Conservation (phyloP, 345 rosid genomes). For the Eucalyptus grandis region DNA sequence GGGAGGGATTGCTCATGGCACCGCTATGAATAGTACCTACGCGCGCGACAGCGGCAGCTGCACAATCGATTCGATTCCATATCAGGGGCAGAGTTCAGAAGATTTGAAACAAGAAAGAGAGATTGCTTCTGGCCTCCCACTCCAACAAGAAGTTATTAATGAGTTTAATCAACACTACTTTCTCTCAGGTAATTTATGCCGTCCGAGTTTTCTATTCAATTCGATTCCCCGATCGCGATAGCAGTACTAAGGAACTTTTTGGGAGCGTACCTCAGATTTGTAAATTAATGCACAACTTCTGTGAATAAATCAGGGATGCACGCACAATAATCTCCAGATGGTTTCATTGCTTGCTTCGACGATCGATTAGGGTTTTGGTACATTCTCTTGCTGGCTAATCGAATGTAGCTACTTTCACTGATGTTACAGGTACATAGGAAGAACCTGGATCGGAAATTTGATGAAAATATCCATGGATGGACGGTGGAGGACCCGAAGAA, state of each 20-base stretch:
- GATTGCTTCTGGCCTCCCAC: not conserved
- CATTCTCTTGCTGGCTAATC: not conserved
- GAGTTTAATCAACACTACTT: conserved; percentile 11
- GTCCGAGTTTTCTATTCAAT: not conserved
- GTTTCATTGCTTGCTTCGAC: not conserved
- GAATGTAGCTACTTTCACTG: not conserved
- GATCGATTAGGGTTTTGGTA: not conserved
- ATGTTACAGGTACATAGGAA: not conserved
- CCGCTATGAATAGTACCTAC: not conserved
- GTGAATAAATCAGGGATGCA: not conserved
- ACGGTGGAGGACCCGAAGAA: not conserved
- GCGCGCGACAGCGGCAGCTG: not conserved
- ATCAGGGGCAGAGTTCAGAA: not conserved
- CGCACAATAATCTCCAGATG: not conserved
- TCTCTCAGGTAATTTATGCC: conserved; percentile 3
- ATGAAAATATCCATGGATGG: not conserved
- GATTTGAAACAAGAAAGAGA: conserved; percentile 8
- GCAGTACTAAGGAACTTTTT: not conserved
- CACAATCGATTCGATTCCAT: conserved; percentile 5
- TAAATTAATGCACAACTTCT: not conserved
- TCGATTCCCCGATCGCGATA: not conserved
- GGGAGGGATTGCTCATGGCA: not conserved
- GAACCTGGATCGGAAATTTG: not conserved
- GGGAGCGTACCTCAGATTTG: not conserved
- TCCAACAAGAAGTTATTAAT: not conserved